These are phyloP conservation scores for Trichoderma cornu-damae DNA, from an alignment of 2,329 filamentous ascomycete genomes.

Conservation along the genomic window DNA sequence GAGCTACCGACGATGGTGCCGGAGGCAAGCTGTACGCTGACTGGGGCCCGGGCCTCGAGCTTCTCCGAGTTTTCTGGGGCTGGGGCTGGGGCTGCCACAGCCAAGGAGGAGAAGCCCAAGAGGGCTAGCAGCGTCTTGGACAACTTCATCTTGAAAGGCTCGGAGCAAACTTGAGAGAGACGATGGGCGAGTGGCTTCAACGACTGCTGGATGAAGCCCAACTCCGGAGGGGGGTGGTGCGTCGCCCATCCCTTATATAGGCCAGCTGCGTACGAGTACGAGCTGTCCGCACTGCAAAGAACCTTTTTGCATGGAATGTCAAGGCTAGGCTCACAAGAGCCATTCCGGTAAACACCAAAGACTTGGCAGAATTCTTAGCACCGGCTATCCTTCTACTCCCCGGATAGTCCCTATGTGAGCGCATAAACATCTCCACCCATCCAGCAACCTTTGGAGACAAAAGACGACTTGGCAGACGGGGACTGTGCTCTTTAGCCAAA, in stretches of 20 bases:
- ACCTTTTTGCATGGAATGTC: not conserved
- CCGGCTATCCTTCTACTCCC: not conserved
- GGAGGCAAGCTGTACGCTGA: conserved; percentile 50
- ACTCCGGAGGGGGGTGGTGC: not conserved
- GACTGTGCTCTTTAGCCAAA: not conserved
- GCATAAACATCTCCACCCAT: conserved; percentile 8
- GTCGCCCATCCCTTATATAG: not conserved
- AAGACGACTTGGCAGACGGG: not conserved
- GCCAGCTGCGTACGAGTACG: not conserved
- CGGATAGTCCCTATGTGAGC: not conserved
- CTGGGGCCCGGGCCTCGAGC: conserved; percentile 42
- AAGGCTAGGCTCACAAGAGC: not conserved
- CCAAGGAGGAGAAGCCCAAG: conserved; percentile 11
- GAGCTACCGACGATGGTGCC: conserved; percentile 51
- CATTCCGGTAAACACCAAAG: not conserved
- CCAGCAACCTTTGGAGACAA: not conserved
- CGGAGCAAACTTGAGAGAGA: not conserved
- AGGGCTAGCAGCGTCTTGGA: conserved; percentile 1
- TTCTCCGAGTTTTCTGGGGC: conserved; percentile 34
- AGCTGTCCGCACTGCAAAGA: not conserved
- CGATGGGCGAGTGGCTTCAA: not conserved
- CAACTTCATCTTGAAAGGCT: conserved; percentile 16
- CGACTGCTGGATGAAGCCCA: not conserved
- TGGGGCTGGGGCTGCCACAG: conserved; percentile 15
- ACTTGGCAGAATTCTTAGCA: not conserved